Evolutionary conservation across 2,329 filamentous ascomycete genomes (phyloP), one percentile per base, ranked within the genome.

Genomic region (Fusarium drepaniforme): DNA sequence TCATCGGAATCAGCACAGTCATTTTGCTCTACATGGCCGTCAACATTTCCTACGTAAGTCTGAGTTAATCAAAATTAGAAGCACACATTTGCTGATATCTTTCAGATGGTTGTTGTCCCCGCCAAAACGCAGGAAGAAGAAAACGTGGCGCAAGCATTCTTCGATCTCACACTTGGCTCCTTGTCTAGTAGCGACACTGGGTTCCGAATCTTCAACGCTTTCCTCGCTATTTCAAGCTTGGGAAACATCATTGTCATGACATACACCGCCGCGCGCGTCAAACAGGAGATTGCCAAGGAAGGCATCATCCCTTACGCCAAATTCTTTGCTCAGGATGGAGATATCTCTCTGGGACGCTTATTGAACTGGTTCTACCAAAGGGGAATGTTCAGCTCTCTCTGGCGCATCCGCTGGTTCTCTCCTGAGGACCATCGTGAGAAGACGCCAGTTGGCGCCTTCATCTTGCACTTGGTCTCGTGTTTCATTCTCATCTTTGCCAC

Each of bases 281-380:
- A 91, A 77, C 89, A 91, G 75, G 89, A 91, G 76, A 89, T 91
- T 51, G 89, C 89, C 9, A 90, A 91, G 75, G 87, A 90, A 77
- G 89, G 88, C 1, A 85, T 90, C 63, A 80, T 90, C 3, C 88
- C 88, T 0, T 88, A 81, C 64, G 84, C 87, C 5, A 83, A 84
- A 40, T 87, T 89, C 79, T 87, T 89, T 70, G 87, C 85, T 2
- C 80, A 82, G 46, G 81, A 84, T 49, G 76, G 72, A 2, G 82
- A 84, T 28, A 72, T 83, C 35, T 83, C 81, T 2, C 23, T 84
- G 5, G 82, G 82, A 0, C 78, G 82, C 3, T 68, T 84, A 0
- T 67, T 84, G 7, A 51, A 57, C 2, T 83, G 80, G 79, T 74
- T 84, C 46, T 75, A 81, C 30, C 74, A 71, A 37, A 79, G 77